Evolutionary conservation across 78 protist genomes (phyloP).

Genomic region (Diacronema lutheri): DNA sequence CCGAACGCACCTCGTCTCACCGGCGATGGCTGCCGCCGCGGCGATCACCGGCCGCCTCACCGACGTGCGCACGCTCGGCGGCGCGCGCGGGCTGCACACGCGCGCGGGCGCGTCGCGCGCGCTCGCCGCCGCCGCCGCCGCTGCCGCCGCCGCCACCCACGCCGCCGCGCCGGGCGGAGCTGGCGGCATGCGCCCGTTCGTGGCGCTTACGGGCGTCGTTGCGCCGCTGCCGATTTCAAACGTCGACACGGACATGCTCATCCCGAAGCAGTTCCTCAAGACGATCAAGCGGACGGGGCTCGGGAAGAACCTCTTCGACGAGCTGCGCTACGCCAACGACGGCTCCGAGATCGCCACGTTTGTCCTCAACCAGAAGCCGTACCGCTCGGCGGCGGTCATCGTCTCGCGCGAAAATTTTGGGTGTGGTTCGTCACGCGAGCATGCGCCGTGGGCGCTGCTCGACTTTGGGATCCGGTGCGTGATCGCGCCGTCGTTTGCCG

Average conservation of each 20-base stretch:
- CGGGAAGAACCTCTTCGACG: slow-evolving; percentile 24
- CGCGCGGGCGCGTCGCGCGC: neutral
- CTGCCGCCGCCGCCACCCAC: neutral
- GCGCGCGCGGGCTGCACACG: neutral
- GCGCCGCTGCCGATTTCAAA: slow-evolving; percentile 51
- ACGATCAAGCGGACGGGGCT: slow-evolving; percentile 58
- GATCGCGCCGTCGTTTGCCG: slow-evolving; percentile 56
- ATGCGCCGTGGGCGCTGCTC: slow-evolving; percentile 59
- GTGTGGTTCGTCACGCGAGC: slow-evolving; percentile 64
- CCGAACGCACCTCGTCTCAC: slow-evolving; percentile 52
- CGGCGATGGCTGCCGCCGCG: slow-evolving; percentile 48
- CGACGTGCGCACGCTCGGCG: slow-evolving; percentile 40
- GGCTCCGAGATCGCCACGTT: slow-evolving; percentile 31
- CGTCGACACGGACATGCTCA: slow-evolving; percentile 65
- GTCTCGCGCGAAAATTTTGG: slow-evolving; percentile 64
- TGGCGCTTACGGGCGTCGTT: neutral
- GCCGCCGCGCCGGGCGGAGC: neutral
- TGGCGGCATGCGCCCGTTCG: slow-evolving; percentile 12
- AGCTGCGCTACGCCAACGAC: neutral
- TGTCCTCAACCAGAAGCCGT: slow-evolving; percentile 35
- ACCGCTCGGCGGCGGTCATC: slow-evolving; percentile 3
- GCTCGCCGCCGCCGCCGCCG: neutral
- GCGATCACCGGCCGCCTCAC: slow-evolving; percentile 43
- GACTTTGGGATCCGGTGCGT: slow-evolving; percentile 50
- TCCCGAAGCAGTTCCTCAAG: slow-evolving; percentile 62